Conservation (phyloP, 1,139 yeast species). For the Petasospora rhodanensis region DNA sequence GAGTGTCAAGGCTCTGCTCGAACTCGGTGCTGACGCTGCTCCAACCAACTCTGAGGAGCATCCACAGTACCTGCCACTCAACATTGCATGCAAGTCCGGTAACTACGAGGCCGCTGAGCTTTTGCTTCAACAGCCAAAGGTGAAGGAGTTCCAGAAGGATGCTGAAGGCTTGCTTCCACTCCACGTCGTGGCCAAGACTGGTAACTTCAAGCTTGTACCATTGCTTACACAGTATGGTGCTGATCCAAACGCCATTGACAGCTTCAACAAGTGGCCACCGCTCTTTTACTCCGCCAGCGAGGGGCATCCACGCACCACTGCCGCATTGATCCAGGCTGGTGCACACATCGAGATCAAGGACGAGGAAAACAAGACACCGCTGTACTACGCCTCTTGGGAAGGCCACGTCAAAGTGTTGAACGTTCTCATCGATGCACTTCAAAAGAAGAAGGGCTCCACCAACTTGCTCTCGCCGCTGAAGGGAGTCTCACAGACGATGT, state of each 20-base stretch:
- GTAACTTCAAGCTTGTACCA: conserved; percentile 64
- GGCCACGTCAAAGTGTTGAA: conserved; percentile 82
- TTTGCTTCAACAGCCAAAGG: conserved; percentile 31
- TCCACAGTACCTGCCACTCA: conserved; percentile 75
- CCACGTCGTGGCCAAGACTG: conserved; percentile 85
- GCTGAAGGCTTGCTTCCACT: conserved; percentile 87
- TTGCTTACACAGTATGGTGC: conserved; percentile 71
- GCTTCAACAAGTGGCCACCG: conserved; percentile 91
- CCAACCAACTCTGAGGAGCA: conserved; percentile 45
- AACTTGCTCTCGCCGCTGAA: conserved; percentile 23
- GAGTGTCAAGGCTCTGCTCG: conserved; percentile 36
- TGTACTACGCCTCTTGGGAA: conserved; percentile 90
- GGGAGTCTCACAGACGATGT: conserved; percentile 5
- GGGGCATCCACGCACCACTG: conserved; percentile 72
- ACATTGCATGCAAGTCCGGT: conserved; percentile 86
- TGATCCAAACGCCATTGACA: conserved; percentile 73
- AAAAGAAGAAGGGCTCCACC: conserved; percentile 11
- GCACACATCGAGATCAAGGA: conserved; percentile 74
- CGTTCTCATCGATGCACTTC: conserved; percentile 43
- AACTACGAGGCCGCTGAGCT: conserved; percentile 63
- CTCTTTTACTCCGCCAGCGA: conserved; percentile 86
- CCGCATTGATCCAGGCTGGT: conserved; percentile 64
- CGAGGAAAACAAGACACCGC: conserved; percentile 76
- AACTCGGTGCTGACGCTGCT: conserved; percentile 51
- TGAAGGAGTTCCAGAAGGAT: conserved; percentile 47